Conservation (phyloP, 345 rosid genomes). For the Theobroma cacao region DNA sequence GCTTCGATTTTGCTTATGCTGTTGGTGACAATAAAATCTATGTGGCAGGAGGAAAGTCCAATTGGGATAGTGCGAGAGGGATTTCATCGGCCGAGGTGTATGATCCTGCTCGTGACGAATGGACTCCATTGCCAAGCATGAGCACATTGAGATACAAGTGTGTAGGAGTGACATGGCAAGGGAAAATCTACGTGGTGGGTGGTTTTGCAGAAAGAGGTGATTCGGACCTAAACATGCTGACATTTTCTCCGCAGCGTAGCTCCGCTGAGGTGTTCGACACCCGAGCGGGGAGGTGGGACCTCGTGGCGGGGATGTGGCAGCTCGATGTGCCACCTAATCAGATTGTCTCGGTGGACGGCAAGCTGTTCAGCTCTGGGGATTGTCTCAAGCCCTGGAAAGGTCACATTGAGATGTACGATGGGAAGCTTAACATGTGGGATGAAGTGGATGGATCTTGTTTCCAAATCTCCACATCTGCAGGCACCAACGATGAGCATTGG, state of each 20-base stretch:
- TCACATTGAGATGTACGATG: slow-evolving; percentile 46
- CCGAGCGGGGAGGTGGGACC: slow-evolving; percentile 31
- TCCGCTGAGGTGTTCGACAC: slow-evolving; percentile 51
- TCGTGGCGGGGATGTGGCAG: slow-evolving; percentile 58
- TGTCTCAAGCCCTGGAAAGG: slow-evolving; percentile 63
- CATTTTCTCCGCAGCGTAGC: slow-evolving; percentile 44
- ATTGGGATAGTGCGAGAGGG: slow-evolving; percentile 22
- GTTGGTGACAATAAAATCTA: slow-evolving; percentile 37
- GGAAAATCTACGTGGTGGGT: slow-evolving; percentile 45
- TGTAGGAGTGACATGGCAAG: slow-evolving; percentile 49
- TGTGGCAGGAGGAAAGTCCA: slow-evolving; percentile 55
- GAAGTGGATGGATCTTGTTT: slow-evolving; percentile 45
- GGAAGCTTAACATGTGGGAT: slow-evolving; percentile 43
- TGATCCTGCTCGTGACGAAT: slow-evolving; percentile 28
- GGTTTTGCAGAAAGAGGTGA: slow-evolving; percentile 38
- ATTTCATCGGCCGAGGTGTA: slow-evolving; percentile 37
- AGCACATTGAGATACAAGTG: slow-evolving; percentile 46
- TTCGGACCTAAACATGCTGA: slow-evolving; percentile 21
- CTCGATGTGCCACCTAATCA: slow-evolving; percentile 60
- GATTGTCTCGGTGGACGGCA: slow-evolving; percentile 35
- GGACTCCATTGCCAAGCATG: slow-evolving; percentile 41
- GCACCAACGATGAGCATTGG: slow-evolving; percentile 5
- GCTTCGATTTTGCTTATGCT: slow-evolving; percentile 43
- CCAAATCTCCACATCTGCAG: slow-evolving; percentile 7
- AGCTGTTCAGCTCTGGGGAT: slow-evolving; percentile 57